Evolutionary conservation across 306 rosid genomes (phyloP).

Genomic region (Inga leiocalycina): DNA sequence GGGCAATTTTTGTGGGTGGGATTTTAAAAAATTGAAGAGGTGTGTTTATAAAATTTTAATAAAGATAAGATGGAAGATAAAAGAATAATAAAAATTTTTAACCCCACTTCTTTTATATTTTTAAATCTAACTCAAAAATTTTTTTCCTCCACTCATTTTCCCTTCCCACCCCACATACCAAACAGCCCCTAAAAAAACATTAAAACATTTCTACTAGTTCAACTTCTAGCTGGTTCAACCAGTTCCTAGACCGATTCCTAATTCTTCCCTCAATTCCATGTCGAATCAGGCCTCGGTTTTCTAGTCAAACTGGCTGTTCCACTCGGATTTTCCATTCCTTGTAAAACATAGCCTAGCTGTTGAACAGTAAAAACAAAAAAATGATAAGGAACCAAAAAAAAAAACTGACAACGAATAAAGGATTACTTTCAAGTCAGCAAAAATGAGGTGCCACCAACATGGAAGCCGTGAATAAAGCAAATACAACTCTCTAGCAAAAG

Average conservation of each 20-base stretch:
- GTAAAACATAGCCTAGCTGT: neutral
- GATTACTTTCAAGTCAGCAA: neutral
- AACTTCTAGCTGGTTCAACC: neutral
- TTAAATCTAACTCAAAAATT: too few species aligned
- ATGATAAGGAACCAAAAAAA: neutral
- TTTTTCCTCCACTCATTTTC: too few species aligned
- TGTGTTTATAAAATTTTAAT: too few species aligned
- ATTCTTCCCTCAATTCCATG: neutral
- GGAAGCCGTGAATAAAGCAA: neutral
- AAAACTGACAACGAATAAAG: neutral
- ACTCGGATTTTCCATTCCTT: neutral
- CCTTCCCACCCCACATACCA: too few species aligned
- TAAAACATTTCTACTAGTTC: neutral
- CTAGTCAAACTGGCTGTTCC: neutral
- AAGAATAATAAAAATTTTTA: too few species aligned
- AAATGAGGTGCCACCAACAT: neutral
- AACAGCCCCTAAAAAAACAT: too few species aligned
- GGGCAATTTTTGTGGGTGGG: too few species aligned
- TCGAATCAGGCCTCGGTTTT: neutral
- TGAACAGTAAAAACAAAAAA: neutral
- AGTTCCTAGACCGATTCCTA: neutral
- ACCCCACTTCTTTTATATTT: too few species aligned
- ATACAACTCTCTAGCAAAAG: slow-evolving; percentile 8
- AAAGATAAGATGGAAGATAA: too few species aligned
- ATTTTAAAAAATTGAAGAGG: too few species aligned